Base-by-base conservation (phyloP, 306 rosid species). In the Cucurbita ficifolia region DNA sequence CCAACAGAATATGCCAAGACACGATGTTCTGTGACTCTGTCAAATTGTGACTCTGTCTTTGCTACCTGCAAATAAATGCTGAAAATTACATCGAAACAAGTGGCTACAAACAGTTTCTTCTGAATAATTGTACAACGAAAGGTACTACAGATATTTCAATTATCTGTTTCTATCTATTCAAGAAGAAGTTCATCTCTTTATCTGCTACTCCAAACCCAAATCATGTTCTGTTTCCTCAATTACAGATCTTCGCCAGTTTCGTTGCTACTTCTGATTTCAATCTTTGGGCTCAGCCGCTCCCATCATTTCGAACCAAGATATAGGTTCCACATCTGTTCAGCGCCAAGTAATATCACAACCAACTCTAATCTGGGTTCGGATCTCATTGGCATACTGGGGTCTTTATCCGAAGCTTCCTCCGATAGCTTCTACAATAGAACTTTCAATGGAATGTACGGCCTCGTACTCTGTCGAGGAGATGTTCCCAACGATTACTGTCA, bases 401-500 rank as follows among this genome's bases (percentile, higher is more conserved):
- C 62, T n/a, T 55, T 77, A 48, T 43, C 80, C 36, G 45, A 70
- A 77, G 76, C 76, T 70, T 33, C 40, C 17, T 9, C 54, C 39
- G 67, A 58, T 61, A 77, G 40, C 52, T 77, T 77, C 57, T 38
- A 70, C 72, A 70, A 45, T 5, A 67, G 40, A 29, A 54, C 61
- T 8, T 29, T 33, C 13, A 58, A 69, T 7, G 75, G 60, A n/a
- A 14, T 70, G 13, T 35, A 70, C 22, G 76, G 76, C 18, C 72
- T 49, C 5, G 54, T 68, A 61, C 76, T 77, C 29, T 77, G 76
- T 56, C 68, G 80, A 58, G 80, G 80, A 12, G 76, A 77, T 38
- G 48, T 77, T 33, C 22, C 51, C 22, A 58, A 24, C 16, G 64
- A 57, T 24, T 16, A 29, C 51, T 77, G 80, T 33, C 80, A 77